Base-by-base conservation (phyloP, 2,329 filamentous ascomycete genomes). In the Phaeophleospora eucalypticola region DNA sequence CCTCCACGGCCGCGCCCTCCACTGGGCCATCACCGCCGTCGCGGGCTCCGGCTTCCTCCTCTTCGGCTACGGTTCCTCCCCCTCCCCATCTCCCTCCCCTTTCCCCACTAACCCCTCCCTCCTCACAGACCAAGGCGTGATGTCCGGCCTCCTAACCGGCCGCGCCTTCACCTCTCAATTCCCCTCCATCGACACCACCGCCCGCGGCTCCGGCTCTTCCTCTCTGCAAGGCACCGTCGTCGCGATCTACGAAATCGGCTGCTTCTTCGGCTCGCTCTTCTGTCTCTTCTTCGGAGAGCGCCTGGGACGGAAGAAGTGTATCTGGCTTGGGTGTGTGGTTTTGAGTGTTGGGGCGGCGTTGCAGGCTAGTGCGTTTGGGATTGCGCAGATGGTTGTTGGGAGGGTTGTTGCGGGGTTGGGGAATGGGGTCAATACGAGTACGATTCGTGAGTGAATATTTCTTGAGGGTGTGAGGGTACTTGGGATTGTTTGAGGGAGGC, bases 231-330 rank as follows among this genome's bases (percentile, higher is more conserved):
- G 51, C 19, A 53, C 76, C 0, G 74, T 79, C 9, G 77, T 75
- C 0, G 77, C 77, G 1, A 74, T 80, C 41, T 80, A 81, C 58
- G 76, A 81, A 49, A 69, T 81, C 29, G 78, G 78, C 10, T 81
- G 78, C 58, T 81, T 82, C 61, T 63, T 81, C 37, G 79, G 79
- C 10, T 77, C 70, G 2, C 60, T 77, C 24, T 58, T 71, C 4
- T 69, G 73, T 19, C 70, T 79, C 18, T 59, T 63, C 4, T 57
- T 71, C 16, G 74, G 75, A 10, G 74, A 77, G 29, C 56, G 52
- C 1, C 62, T 76, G 2, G 74, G 75, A 8, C 64, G 75, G 19
- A 72, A 70, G 46, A 73, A 69, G 41, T 68, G 67, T 36, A 67
- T 77, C 36, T 56, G 76, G 44, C 52, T 73, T 3, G 74, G 74